A percentile compares a stretch with the other conserved stretches of the same genome.
Evolutionary conservation across 345 rosid genomes (phyloP).

Genomic region (Bruguiera gymnorhiza): DNA sequence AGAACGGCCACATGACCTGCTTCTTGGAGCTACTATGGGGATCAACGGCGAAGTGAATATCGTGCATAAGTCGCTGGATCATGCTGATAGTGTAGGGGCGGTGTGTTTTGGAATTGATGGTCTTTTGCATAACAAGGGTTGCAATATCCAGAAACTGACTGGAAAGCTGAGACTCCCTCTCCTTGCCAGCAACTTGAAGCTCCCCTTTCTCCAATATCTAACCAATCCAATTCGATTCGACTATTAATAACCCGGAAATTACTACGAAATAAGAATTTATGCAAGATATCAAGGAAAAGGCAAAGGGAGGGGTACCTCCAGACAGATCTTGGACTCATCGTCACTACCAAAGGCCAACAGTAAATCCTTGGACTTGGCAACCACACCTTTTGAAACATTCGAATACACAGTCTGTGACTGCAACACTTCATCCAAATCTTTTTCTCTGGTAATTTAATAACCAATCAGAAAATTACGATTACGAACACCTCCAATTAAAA

Average conservation of each 20-base stretch:
- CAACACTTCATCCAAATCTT: constrained; percentile 90
- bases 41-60: constrained; percentile 89
- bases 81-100: constrained; percentile 93
- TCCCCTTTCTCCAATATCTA: constrained; percentile 96
- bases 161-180: constrained; percentile 82
- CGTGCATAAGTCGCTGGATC: constrained; percentile 94
- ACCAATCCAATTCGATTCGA: neutral
- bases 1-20: constrained; percentile 45
- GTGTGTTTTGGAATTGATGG: constrained; percentile 85
- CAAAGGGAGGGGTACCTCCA: constrained; percentile 44
- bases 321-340: constrained; percentile 70
- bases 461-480: neutral
- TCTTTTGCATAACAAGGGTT: constrained; percentile 92
- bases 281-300: neutral
- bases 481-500: too few species aligned
- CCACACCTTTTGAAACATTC: constrained; percentile 89
- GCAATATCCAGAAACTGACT: constrained; percentile 97
- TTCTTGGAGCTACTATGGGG: constrained; percentile 86
- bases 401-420: constrained; percentile 92
- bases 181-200: constrained; percentile 98
- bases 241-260: neutral
- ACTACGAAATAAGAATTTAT: neutral
- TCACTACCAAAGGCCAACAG: constrained; percentile 65
- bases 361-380: constrained; percentile 84
- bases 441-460: constrained; percentile 53